Conservation (phyloP, 2,329 filamentous ascomycete species). For the Didymella pinodella region DNA sequence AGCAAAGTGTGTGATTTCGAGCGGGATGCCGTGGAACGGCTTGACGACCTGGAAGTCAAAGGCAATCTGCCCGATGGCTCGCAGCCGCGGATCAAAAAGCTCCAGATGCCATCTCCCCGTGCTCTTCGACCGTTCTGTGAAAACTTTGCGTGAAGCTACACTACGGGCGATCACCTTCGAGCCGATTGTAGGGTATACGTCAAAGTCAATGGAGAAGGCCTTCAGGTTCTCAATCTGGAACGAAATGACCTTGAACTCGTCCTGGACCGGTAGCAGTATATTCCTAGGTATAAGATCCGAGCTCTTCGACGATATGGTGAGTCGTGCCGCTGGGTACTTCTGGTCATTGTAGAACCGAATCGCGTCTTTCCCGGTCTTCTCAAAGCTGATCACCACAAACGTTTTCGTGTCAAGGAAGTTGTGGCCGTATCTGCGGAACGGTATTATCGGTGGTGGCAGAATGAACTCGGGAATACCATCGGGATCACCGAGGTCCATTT, state of each 20-base stretch:
- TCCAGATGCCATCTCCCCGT: conserved; percentile 84
- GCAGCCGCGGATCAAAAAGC: conserved; percentile 88
- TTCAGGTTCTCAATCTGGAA: conserved; percentile 96
- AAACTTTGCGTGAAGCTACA: conserved; percentile 86
- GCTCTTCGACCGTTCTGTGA: conserved; percentile 76
- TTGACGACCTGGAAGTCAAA: conserved; percentile 98
- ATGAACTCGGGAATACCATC: conserved; percentile 93
- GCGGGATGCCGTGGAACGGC: conserved; percentile 87
- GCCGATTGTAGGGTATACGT: conserved; percentile 96
- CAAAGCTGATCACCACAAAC: conserved; percentile 91
- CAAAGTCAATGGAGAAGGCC: conserved; percentile 93
- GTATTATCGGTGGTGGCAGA: conserved; percentile 94
- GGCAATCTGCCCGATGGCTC: conserved; percentile 90
- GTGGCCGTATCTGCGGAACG: conserved; percentile 91
- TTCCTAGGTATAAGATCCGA: conserved; percentile 97
- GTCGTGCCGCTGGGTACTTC: conserved; percentile 91
- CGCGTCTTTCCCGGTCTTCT: conserved; percentile 74
- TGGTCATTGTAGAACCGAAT: conserved; percentile 96
- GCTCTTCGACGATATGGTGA: conserved; percentile 95
- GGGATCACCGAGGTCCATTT: conserved; percentile 71
- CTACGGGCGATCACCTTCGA: conserved; percentile 97
- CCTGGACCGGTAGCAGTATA: conserved; percentile 92
- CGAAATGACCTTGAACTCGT: conserved; percentile 90
- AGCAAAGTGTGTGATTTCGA: conserved; percentile 97
- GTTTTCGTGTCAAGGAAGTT: conserved; percentile 99